Evolutionary conservation across 495 filamentous ascomycete species (phyloP).

Genomic region (Ramalina intermedia): DNA sequence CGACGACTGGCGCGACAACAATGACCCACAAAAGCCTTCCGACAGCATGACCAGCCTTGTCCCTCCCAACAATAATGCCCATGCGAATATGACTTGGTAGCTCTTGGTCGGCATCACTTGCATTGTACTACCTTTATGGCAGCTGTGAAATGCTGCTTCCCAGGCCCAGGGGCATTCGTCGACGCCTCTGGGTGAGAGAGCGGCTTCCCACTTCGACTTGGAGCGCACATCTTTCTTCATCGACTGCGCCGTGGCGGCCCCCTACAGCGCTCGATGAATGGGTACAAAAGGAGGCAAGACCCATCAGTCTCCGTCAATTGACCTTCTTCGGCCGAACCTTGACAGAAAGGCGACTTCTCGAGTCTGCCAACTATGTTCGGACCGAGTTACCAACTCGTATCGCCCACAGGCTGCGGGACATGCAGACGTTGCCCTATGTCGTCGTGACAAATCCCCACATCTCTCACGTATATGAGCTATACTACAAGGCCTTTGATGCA

Average conservation of each 20-base stretch:
- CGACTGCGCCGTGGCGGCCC: constrained; percentile 58
- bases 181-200: neutral
- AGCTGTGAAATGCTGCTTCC: constrained; percentile 9
- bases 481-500: constrained; percentile 87
- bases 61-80: too few relatives aligned
- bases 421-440: constrained; percentile 91
- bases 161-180: constrained; percentile 7
- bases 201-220: neutral
- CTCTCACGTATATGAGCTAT: constrained; percentile 88
- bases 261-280: constrained; percentile 81
- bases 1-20: too few relatives aligned
- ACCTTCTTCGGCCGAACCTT: constrained; percentile 89
- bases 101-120: too few relatives aligned
- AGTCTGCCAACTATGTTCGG: constrained; percentile 93
- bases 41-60: too few relatives aligned
- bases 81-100: too few relatives aligned
- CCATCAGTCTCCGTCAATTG: constrained; percentile 79
- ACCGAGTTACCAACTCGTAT: constrained; percentile 87
- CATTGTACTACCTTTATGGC: constrained; percentile 7
- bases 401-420: constrained; percentile 88
- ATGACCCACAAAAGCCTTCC: too few relatives aligned
- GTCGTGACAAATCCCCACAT: constrained; percentile 93
- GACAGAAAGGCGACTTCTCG: constrained; percentile 77
- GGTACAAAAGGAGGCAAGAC: constrained; percentile 70
- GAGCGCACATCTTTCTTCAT: neutral